phyloP scores from a whole-genome alignment of 768 basidiomycete genomes.

The Russula dissimulans region DNA sequence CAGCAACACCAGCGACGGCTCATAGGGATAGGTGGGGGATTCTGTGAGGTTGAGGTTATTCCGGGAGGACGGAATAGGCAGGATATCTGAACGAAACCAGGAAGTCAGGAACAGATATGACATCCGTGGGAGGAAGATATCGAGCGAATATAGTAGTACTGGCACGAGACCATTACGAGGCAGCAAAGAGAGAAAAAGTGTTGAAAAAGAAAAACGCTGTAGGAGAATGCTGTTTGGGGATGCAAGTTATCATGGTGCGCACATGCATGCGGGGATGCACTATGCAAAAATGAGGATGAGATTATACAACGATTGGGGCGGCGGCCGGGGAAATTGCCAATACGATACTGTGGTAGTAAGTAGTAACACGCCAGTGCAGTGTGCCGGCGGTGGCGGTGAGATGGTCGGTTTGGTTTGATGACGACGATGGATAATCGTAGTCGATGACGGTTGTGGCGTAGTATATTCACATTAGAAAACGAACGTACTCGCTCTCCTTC shows the following conservation, averaged over 20 bases:
- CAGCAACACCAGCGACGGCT: background rate
- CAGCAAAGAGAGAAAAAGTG: conserved; percentile 1
- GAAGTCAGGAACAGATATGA: conserved; percentile 2
- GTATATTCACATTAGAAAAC: background rate
- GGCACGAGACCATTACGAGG: background rate
- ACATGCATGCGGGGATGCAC: too few relatives aligned
- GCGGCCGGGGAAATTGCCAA: too few relatives aligned
- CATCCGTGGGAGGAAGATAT: conserved; percentile 2
- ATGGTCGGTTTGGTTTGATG: background rate
- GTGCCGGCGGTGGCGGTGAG: background rate
- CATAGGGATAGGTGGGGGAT: background rate
- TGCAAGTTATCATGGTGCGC: too few relatives aligned
- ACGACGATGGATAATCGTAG: background rate
- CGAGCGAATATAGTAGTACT: background rate
- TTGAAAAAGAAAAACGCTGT: too few relatives aligned
- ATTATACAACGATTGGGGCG: too few relatives aligned
- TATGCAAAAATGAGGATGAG: too few relatives aligned
- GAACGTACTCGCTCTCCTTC: background rate
- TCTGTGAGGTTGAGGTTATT: background rate
- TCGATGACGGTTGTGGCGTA: background rate
- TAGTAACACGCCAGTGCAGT: background rate
- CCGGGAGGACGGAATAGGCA: background rate
- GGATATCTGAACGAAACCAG: conserved; percentile 7
- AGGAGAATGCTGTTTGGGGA: too few relatives aligned
- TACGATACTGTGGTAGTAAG: background rate